phyloP scores from a whole-genome alignment of 192 early-diverging fungal species.

The Ambispora gerdemannii region DNA sequence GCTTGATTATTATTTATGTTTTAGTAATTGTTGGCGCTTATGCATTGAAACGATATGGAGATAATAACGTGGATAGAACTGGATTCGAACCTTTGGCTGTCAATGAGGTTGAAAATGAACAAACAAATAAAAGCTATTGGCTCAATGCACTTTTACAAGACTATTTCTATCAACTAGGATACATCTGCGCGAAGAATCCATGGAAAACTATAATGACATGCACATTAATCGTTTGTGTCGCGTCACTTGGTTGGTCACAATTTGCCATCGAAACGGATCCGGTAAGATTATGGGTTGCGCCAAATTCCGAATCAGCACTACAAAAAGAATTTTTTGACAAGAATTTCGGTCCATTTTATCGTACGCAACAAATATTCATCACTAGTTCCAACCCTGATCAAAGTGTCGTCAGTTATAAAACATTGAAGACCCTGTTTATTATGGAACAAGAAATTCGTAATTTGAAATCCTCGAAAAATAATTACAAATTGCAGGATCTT shows the following conservation, averaged over 20 bases:
- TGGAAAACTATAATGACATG: slow-evolving; percentile 47
- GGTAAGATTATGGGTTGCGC: slow-evolving; percentile 60
- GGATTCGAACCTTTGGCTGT: slow-evolving; percentile 48
- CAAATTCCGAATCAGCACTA: slow-evolving; percentile 47
- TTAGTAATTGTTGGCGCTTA: slow-evolving; percentile 30
- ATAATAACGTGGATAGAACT: slow-evolving; percentile 28
- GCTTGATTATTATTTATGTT: slow-evolving; percentile 42
- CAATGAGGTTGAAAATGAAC: slow-evolving; percentile 41
- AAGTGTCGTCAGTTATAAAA: slow-evolving; percentile 43
- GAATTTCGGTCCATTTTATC: slow-evolving; percentile 63
- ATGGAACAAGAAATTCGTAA: slow-evolving; percentile 48
- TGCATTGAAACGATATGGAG: slow-evolving; percentile 33
- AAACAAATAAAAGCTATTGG: slow-evolving; percentile 45
- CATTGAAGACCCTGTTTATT: slow-evolving; percentile 46
- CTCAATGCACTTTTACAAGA: slow-evolving; percentile 50
- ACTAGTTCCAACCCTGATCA: slow-evolving; percentile 35
- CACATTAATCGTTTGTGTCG: slow-evolving; percentile 44
- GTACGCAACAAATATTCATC: slow-evolving; percentile 61
- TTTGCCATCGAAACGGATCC: slow-evolving; percentile 58
- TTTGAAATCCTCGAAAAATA: slow-evolving; percentile 37
- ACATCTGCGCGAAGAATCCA: slow-evolving; percentile 53
- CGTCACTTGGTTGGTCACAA: slow-evolving; percentile 53
- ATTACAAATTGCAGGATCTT: slow-evolving; percentile 49
- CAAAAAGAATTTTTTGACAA: slow-evolving; percentile 60
- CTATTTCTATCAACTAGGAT: slow-evolving; percentile 61